These are phyloP conservation scores for Neltuma alba DNA, from an alignment of 306 rosid species.

Conservation along the genomic window DNA sequence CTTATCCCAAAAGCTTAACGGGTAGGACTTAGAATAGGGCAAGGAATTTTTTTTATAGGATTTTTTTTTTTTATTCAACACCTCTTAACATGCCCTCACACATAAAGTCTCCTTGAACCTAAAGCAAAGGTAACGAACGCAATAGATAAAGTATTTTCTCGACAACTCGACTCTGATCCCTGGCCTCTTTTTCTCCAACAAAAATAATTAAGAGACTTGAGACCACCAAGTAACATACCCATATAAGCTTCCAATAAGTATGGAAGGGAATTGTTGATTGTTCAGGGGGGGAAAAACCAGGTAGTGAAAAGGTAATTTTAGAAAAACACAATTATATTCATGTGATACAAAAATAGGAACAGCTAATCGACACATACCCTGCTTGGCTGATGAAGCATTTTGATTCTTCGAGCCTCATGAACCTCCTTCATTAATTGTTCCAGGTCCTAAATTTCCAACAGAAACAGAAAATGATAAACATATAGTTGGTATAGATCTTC, in stretches of 20 bases:
- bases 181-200: background rate
- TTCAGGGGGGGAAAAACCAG: background rate
- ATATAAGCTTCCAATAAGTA: conserved; percentile 5
- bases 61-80: background rate
- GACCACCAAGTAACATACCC: background rate
- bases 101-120: background rate
- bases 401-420: conserved; percentile 98
- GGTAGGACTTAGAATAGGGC: background rate
- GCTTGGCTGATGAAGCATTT: conserved; percentile 99
- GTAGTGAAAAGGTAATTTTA: conserved; percentile 8
- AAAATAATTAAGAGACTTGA: background rate
- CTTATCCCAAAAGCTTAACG: background rate
- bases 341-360: background rate
- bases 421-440: conserved; percentile 98
- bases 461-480: conserved; percentile 28
- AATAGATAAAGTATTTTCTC: conserved; percentile 13
- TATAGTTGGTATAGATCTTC: background rate
- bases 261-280: background rate
- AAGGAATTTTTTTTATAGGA: background rate
- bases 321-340: background rate
- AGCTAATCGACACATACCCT: conserved; percentile 54
- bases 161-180: background rate
- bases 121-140: background rate
- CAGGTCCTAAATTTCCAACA: conserved; percentile 62
- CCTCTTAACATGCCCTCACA: background rate